A percentile compares a stretch with the other conserved stretches of the same genome.
phyloP scores from a whole-genome alignment of 768 basidiomycete species.

The Mycena vitilis region DNA sequence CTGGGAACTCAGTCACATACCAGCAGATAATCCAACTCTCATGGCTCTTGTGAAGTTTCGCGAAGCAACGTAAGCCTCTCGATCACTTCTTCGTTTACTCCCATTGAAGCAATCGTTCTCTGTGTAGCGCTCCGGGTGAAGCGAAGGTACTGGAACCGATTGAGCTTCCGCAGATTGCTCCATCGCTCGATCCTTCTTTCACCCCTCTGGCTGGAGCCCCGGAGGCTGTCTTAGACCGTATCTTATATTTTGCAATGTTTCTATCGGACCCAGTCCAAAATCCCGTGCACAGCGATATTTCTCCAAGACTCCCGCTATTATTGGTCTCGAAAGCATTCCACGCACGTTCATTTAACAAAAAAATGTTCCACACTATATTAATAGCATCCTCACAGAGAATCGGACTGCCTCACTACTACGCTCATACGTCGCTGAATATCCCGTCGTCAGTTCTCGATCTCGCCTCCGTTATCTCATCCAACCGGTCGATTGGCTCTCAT shows the following conservation, averaged over 20 bases:
- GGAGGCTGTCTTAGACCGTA: background rate
- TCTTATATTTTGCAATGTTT: constrained; percentile 24
- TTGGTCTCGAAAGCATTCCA: constrained; percentile 13
- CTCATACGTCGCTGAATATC: background rate
- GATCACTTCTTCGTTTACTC: no score
- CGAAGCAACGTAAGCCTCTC: no score
- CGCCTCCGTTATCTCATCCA: background rate
- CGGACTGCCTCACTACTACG: constrained; percentile 10
- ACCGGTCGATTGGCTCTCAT: constrained; percentile 4
- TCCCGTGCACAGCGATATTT: background rate
- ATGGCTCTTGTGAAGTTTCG: no score
- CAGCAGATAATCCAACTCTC: no score
- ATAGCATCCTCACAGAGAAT: constrained; percentile 3
- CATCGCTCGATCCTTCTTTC: constrained; percentile 10
- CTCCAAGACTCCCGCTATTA: constrained; percentile 4
- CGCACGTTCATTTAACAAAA: no score
- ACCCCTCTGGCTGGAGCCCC: constrained; percentile 6
- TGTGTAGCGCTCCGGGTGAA: background rate
- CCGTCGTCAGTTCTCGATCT: background rate
- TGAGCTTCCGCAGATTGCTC: background rate
- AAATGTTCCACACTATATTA: no score
- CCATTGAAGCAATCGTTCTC: no score
- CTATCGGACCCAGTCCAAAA: no score
- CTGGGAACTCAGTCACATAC: no score
- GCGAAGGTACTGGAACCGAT: background rate